Percentiles rank a stretch among this genome's conserved stretches.
Conservation (phyloP, 2,329 filamentous ascomycete genomes). For the Microcyclosporella mali region DNA sequence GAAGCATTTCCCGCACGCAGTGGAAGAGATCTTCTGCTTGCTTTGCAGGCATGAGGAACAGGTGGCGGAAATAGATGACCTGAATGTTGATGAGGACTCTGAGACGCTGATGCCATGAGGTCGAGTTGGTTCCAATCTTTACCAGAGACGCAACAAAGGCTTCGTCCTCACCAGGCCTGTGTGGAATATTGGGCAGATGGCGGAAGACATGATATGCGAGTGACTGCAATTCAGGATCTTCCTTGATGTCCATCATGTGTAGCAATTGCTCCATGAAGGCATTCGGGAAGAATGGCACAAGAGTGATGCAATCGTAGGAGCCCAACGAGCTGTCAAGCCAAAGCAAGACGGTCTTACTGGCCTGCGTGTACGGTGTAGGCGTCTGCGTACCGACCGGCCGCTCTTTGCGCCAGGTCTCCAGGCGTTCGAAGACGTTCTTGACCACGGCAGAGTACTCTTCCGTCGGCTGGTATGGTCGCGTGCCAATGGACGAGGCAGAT, state of each 20-base stretch:
- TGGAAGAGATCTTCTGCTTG: conserved; percentile 79
- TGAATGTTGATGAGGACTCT: conserved; percentile 97
- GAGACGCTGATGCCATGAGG: conserved; percentile 92
- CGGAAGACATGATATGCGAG: conserved; percentile 96
- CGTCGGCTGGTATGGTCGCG: conserved; percentile 72
- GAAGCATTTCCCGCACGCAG: conserved; percentile 92
- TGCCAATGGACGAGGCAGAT: conserved; percentile 71
- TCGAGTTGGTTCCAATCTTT: conserved; percentile 73
- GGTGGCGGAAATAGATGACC: conserved; percentile 92
- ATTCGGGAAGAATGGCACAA: conserved; percentile 84
- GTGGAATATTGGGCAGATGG: conserved; percentile 90
- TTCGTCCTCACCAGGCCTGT: conserved; percentile 76
- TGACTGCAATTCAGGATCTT: conserved; percentile 90
- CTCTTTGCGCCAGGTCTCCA: conserved; percentile 83
- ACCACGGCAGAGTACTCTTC: conserved; percentile 69
- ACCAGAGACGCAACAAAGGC: conserved; percentile 82
- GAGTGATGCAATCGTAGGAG: conserved; percentile 85
- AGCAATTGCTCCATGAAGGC: conserved; percentile 86
- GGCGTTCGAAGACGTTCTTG: conserved; percentile 65
- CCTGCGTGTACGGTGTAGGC: conserved; percentile 88
- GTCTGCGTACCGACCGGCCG: conserved; percentile 83
- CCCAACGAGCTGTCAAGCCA: conserved; percentile 91
- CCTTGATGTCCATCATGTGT: conserved; percentile 99
- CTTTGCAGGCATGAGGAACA: conserved; percentile 72
- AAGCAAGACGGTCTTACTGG: conserved; percentile 88